Evolutionary conservation across 163 green algal genomes (phyloP).

Genomic region (Coccomyxa subellipsoidea): DNA sequence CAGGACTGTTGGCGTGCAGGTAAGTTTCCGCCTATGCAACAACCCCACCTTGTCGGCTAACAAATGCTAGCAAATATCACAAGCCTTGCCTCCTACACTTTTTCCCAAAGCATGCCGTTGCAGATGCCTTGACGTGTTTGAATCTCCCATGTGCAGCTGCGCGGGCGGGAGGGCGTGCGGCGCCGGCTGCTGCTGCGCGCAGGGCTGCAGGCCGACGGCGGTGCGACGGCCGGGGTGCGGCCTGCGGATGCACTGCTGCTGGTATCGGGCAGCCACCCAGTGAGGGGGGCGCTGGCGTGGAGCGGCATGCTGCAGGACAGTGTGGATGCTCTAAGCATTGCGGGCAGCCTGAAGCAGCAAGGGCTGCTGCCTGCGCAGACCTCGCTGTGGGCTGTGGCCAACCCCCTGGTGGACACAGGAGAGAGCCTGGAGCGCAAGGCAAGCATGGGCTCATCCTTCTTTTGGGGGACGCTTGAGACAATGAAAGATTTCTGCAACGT

Average conservation of each 20-base stretch:
- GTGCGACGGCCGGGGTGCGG: neutral
- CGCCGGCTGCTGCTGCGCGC: slow-evolving; percentile 5
- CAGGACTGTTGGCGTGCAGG: neutral
- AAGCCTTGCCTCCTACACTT: too few relatives aligned
- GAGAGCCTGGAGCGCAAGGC: slow-evolving; percentile 26
- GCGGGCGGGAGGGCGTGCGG: slow-evolving; percentile 6
- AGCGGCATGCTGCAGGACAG: slow-evolving; percentile 41
- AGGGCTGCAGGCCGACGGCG: neutral
- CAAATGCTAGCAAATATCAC: neutral
- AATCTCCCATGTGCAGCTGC: neutral
- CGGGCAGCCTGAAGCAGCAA: slow-evolving; percentile 33
- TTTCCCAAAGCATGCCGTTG: too few relatives aligned
- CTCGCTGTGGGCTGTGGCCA: slow-evolving; percentile 77
- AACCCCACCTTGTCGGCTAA: neutral
- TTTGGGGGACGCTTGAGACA: too few relatives aligned
- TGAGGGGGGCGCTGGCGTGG: slow-evolving; percentile 35
- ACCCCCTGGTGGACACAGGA: slow-evolving; percentile 52
- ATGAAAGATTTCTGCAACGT: too few relatives aligned
- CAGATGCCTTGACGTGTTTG: too few relatives aligned
- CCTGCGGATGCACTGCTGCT: slow-evolving; percentile 59
- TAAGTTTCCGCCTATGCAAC: neutral
- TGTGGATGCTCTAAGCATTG: slow-evolving; percentile 50
- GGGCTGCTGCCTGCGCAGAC: slow-evolving; percentile 47
- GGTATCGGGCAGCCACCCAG: slow-evolving; percentile 74
- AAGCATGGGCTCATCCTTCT: too few relatives aligned